Evolutionary conservation across 1,284 basidiomycete species (phyloP), one percentile per base, ranked within the genome.

Genomic region (Austroboletus rostrupii): DNA sequence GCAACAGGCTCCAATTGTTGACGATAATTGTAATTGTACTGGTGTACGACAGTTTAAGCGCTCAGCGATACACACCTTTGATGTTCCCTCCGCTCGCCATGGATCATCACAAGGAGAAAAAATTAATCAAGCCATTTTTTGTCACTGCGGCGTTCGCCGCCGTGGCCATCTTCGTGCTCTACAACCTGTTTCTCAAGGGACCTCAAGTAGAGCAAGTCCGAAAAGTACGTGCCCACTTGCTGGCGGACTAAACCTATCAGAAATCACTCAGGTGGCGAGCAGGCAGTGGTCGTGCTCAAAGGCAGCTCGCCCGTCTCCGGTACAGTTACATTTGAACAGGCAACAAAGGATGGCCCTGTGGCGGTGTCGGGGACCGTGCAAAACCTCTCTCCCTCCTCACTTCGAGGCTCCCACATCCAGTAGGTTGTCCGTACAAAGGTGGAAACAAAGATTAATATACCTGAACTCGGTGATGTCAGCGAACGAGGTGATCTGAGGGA

Each of bases 341-440:
- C 72, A 4, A 64, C 70, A 28, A 70, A 71, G 50, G 72, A 71
- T 46, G 76, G 74, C 17, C 75, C 81, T 35, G 84, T 90, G 49
- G 78, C 70, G 21, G 70, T 91, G 47, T 77, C 77, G 12, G 86
- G 86, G 40, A 74, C 80, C 52, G 72, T 91, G 58, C 73, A 72
- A 56, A 77, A 78, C 57, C 75, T 90, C 43, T 76, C 81, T 57
- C 72, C 83, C 14, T 74, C 76, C 48, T 74, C 82, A 19, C 65
- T 76, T 57, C 77, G 83, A 38, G 90, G 89, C 3, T 89, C 90
- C 73, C 90, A 91, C 67, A 70, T 91, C 55, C 87, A 91, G 87
- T 87, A 54, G 48, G 84, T 72, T 52, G 61, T 42, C 36, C 11
- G 45, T 29, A 39, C 26, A 6, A 17, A 16, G 33, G 45, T 49